Evolutionary conservation across 768 basidiomycete genomes (phyloP).

Genomic region (Mycena kentingensis): DNA sequence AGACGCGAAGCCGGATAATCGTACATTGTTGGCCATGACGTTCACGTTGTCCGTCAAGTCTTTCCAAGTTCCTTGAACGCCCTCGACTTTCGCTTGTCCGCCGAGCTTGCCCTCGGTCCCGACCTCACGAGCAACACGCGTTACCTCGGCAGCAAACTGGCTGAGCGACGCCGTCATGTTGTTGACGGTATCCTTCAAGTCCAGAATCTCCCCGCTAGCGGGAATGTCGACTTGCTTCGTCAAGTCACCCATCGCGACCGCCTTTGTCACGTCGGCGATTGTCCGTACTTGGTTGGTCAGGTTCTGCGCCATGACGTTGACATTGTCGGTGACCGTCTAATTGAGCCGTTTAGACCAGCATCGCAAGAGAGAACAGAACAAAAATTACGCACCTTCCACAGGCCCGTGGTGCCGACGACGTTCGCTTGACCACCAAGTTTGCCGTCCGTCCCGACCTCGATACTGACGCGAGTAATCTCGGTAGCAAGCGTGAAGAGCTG

Average conservation of each 20-base stretch:
- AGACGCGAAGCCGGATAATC: constrained; percentile 29
- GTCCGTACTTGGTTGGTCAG: constrained; percentile 87
- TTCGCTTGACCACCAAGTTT: constrained; percentile 91
- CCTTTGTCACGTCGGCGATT: constrained; percentile 90
- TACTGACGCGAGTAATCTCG: constrained; percentile 80
- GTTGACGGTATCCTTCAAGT: constrained; percentile 91
- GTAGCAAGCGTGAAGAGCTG: constrained; percentile 82
- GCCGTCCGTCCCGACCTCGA: constrained; percentile 97
- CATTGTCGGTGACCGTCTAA: constrained; percentile 71
- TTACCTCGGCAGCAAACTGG: constrained; percentile 80
- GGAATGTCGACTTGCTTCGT: constrained; percentile 92
- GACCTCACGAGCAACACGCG: constrained; percentile 91
- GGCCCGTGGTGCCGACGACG: constrained; percentile 90
- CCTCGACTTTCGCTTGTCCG: constrained; percentile 90
- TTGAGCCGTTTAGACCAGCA: background rate
- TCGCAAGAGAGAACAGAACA: background rate
- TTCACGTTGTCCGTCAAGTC: constrained; percentile 96
- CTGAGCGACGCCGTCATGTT: constrained; percentile 90
- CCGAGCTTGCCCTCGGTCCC: constrained; percentile 95
- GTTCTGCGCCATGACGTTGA: constrained; percentile 89
- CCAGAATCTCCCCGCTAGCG: constrained; percentile 89
- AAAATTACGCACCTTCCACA: constrained; percentile 77
- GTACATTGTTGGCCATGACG: constrained; percentile 93
- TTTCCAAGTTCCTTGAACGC: constrained; percentile 97
- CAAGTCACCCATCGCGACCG: constrained; percentile 90